Base-by-base conservation (phyloP, 352 stramenopile species). In the Vaucheria bursata region DNA sequence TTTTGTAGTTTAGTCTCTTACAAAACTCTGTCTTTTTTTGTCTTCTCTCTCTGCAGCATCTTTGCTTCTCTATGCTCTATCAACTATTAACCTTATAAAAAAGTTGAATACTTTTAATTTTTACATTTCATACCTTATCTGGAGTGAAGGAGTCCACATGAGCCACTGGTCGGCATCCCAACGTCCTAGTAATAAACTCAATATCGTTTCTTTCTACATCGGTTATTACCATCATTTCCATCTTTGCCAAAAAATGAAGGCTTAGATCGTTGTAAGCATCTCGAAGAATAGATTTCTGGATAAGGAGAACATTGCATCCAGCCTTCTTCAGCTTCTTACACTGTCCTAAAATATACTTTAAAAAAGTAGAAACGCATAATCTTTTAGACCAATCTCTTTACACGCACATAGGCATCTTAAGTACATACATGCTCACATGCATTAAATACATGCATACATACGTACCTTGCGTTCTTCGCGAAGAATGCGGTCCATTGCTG, bases 191-290 rank as follows among this genome's bases (percentile, higher is more conserved):
- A 84, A 99, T 98, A 88, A 99, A 98, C 83, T 98, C 94, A 87
- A 99, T 96, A 87, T 99, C 96, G 59, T 88, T 93, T 67, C 96
- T 89, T 85, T 99, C 95, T 73, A 99, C 92, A 85, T 99, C 95
- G 33, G 94, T 98, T 72, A 99, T 97, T 1, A 99, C 96, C 78
- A 97, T 91, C 86, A 99, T 99, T 78, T 93, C 96, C 93, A 99
- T 98, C 86, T 99, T 99, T 83, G 95, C 95, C 36, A 99, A 84
- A 83, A 99, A 99, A 82, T 99, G 97, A 25, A 99, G 88, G 81
- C 91, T 97, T 71, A 99, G 86, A 88, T 99, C 97, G 87, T 98
- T 99, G 79, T 97, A 98, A 29, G 96, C 96, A 88, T 99, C 96
- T 39, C 96, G 90, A 40, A 99, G 85, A 82, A 99, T 99, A 69